These are phyloP conservation scores for Solanum chacoense DNA, from an alignment of 305 asterid genomes.

Conservation along the genomic window DNA sequence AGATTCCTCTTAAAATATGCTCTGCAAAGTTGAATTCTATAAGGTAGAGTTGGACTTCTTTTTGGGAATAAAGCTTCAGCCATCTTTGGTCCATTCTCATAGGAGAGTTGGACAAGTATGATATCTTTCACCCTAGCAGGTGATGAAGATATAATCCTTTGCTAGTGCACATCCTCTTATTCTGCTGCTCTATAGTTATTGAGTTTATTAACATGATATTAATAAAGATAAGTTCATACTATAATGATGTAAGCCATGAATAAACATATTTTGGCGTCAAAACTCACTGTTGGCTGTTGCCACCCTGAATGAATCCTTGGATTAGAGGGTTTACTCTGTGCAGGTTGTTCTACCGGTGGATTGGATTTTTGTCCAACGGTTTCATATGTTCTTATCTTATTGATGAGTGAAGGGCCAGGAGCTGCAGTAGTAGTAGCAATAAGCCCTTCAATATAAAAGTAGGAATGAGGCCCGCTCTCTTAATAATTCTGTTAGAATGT, in stretches of 20 bases:
- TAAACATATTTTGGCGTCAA: background rate
- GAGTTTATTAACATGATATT: background rate
- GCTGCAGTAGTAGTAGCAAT: background rate
- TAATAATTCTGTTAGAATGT: background rate
- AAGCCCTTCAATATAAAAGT: background rate
- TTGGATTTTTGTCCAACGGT: background rate
- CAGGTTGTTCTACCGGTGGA: background rate
- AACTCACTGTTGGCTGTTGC: background rate
- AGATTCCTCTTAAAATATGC: constrained; percentile 19
- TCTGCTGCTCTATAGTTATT: background rate
- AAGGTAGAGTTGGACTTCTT: background rate
- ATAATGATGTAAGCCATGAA: background rate
- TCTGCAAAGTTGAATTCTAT: background rate
- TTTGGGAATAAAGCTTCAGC: background rate
- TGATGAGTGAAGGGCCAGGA: background rate
- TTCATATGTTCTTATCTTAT: background rate
- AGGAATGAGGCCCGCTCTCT: background rate
- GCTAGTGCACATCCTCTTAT: background rate
- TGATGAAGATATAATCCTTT: background rate
- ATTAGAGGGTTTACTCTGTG: background rate
- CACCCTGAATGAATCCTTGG: background rate
- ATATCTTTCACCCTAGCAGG: background rate
- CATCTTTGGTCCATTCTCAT: background rate
- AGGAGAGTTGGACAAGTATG: background rate
- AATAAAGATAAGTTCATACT: background rate